Evolutionary conservation across 495 filamentous ascomycete species (phyloP).

Genomic region (Talaromyces liani): DNA sequence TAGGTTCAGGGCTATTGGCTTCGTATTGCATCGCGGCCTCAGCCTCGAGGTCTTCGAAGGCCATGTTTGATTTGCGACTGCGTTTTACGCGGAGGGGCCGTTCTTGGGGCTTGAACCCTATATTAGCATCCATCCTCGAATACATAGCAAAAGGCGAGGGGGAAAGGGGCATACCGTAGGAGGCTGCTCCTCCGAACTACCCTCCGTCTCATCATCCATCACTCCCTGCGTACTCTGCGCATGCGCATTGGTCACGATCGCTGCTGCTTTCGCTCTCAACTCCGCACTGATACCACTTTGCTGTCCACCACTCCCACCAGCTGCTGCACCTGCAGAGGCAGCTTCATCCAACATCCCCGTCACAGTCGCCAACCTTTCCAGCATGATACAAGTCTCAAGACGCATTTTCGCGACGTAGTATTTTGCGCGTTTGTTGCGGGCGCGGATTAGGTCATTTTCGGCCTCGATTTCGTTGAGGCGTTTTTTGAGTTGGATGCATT

Average conservation of each 20-base stretch:
- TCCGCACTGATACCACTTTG: conserved; percentile 16
- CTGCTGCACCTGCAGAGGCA: too few relatives aligned
- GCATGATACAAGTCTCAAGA: conserved; percentile 80
- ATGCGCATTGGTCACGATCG: conserved; percentile 15
- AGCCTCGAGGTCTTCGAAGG: conserved; percentile 16
- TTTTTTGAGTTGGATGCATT: conserved; percentile 91
- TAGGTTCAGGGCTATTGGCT: conserved; percentile 11
- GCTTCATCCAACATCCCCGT: conserved; percentile 61
- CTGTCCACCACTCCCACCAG: conserved; percentile 9
- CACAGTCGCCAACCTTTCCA: conserved; percentile 78
- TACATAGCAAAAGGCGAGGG: background rate
- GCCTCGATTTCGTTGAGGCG: conserved; percentile 86
- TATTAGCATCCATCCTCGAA: conserved; percentile 6
- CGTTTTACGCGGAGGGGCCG: conserved; percentile 86
- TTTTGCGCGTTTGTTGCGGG: conserved; percentile 72
- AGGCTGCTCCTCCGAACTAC: conserved; percentile 41
- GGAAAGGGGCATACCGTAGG: conserved; percentile 33
- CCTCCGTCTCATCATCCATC: conserved; percentile 40
- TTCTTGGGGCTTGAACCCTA: conserved; percentile 63
- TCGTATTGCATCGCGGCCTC: conserved; percentile 9
- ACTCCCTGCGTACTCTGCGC: conserved; percentile 20
- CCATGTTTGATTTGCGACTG: conserved; percentile 44
- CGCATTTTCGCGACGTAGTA: conserved; percentile 85
- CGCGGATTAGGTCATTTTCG: conserved; percentile 70
- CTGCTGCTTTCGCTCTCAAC: conserved; percentile 15